phyloP scores from a whole-genome alignment of 257 asterid species.

The Echites panduratus region DNA sequence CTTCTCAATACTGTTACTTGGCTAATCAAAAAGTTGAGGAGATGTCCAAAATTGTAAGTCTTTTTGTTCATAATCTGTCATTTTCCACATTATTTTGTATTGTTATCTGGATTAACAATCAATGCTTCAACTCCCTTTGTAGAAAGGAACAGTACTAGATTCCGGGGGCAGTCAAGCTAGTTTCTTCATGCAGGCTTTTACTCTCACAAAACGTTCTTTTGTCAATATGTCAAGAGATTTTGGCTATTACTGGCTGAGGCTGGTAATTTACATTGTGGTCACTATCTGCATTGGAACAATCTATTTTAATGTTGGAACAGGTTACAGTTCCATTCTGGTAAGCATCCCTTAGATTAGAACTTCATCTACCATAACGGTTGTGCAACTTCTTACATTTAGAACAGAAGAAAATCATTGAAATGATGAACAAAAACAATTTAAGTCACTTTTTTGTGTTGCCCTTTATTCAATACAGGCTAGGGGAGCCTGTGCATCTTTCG shows the following conservation, averaged over 20 bases:
- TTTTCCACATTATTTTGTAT: too few relatives aligned
- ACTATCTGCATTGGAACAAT: conserved; percentile 96
- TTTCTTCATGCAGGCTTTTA: conserved; percentile 83
- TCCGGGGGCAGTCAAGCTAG: conserved; percentile 99
- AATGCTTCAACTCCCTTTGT: conserved; percentile 7
- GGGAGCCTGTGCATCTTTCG: conserved; percentile 96
- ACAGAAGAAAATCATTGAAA: neutral
- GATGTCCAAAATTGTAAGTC: conserved; percentile 82
- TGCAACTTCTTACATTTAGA: neutral
- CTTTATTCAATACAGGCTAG: conserved; percentile 56
- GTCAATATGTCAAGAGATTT: conserved; percentile 98
- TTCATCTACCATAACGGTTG: neutral
- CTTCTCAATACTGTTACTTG: conserved; percentile 51
- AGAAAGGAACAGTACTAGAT: conserved; percentile 96
- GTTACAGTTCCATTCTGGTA: conserved; percentile 87
- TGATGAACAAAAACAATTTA: neutral
- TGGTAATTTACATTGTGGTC: conserved; percentile 80
- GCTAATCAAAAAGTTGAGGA: conserved; percentile 78
- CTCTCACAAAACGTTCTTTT: conserved; percentile 84
- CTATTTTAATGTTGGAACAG: conserved; percentile 81
- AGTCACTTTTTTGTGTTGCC: neutral
- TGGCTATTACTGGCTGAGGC: conserved; percentile 98
- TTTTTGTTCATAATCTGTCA: neutral
- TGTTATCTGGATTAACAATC: too few relatives aligned
- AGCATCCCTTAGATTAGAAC: neutral